Evolutionary conservation across 306 rosid species (phyloP), one percentile per base, ranked within the genome.

Genomic region (Carpinus fangiana): DNA sequence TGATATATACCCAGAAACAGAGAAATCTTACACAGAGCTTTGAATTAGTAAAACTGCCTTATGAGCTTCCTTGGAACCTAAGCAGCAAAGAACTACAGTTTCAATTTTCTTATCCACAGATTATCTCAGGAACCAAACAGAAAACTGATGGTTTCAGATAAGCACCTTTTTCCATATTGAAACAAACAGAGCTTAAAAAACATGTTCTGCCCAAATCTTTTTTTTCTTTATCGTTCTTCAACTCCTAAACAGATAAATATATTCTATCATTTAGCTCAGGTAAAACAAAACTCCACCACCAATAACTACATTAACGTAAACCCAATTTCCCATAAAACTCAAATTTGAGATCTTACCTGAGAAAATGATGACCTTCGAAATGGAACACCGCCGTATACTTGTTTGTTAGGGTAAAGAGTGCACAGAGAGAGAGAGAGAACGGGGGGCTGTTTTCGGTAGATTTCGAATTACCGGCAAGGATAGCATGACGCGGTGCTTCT

Each of bases 301-400:
- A 59, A 20, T 5, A 59, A 23, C 23, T 11, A 12, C 31, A 23
- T 8, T 2, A 23, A 59, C 65, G 26, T 12, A 9, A 59, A 59
- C 31, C 17, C 65, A 59, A 59, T 20, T 59, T 23, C 12, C 36
- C 1, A 59, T 18, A 59, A 0, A 41, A 8, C 7, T 18, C 23
- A n/a, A 17, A 11, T 41, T 41, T 18, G 51, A 41, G 23, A 67
- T 67, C 72, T 67, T 43, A 67, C 72, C 72, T 41, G 72, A 59
- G 10, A 38, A 66, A 66, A 18, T 14, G 21, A 51, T 41, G 70
- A 38, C 7, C 72, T 38, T 45, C 9, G 13, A 8, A 36, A 36
- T 64, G 72, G 12, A 41, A 41, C 26, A 17, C 31, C 48, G 48
- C 34, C 10, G 31, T 9, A 12, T 20, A 2, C 64, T 57, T 57